phyloP scores from a whole-genome alignment of 2,329 filamentous ascomycete genomes.

The Verticillium dahliae region DNA sequence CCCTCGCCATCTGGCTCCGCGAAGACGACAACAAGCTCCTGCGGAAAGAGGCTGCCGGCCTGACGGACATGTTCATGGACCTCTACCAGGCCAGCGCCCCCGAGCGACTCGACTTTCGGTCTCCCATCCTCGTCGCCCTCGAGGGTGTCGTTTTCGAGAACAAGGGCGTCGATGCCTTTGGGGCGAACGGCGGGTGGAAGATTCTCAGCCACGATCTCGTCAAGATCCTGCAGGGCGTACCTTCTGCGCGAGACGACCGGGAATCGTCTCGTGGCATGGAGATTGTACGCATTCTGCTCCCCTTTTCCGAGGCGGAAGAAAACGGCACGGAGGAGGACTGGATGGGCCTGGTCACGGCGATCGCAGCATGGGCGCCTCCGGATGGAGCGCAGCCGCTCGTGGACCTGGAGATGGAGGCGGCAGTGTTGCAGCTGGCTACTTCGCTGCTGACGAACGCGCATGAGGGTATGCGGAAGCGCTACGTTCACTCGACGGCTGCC shows the following conservation, averaged over 20 bases:
- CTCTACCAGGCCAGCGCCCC: conserved; percentile 41
- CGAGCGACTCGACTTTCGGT: conserved; percentile 44
- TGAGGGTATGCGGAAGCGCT: conserved; percentile 40
- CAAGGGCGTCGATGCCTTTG: conserved; percentile 39
- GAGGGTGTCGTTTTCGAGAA: conserved; percentile 46
- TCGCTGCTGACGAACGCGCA: conserved; percentile 41
- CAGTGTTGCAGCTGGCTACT: conserved; percentile 48
- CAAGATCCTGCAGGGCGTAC: conserved; percentile 29
- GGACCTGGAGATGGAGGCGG: conserved; percentile 44
- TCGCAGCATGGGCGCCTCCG: conserved; percentile 41
- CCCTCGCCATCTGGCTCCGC: conserved; percentile 59
- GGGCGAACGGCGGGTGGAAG: conserved; percentile 47
- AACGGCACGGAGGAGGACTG: conserved; percentile 43
- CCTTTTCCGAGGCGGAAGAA: conserved; percentile 40
- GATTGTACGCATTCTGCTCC: conserved; percentile 48
- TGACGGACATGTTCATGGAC: conserved; percentile 59
- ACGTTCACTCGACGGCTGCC: conserved; percentile 42
- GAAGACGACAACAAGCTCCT: conserved; percentile 59
- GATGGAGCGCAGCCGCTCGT: conserved; percentile 14
- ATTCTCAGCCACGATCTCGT: conserved; percentile 44
- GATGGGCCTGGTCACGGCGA: conserved; percentile 47
- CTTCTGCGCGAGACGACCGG: conserved; percentile 15
- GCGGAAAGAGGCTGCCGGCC: conserved; percentile 47
- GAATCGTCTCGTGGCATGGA: conserved; percentile 44
- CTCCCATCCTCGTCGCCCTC: conserved; percentile 50